phyloP scores from a whole-genome alignment of 768 basidiomycete species.

The Kwoniella dendrophila region DNA sequence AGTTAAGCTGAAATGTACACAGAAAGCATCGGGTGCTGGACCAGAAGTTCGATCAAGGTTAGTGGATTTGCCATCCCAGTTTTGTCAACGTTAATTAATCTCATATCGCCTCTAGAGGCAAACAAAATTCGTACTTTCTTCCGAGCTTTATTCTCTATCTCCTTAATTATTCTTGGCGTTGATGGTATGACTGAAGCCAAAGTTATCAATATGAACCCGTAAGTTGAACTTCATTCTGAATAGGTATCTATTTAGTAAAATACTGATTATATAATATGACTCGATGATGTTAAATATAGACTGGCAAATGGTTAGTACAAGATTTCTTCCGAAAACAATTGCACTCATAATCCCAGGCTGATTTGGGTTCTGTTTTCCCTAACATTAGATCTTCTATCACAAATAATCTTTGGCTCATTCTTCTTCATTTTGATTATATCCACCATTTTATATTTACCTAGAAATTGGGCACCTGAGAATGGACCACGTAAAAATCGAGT shows the following conservation, averaged over 20 bases:
- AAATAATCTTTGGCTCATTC: slow-evolving; percentile 27
- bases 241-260: no score
- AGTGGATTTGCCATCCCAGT: no score
- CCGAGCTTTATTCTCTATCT: slow-evolving; percentile 29
- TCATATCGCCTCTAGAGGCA: slow-evolving; percentile 15
- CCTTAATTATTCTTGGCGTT: slow-evolving; percentile 28
- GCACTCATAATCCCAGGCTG: neutral
- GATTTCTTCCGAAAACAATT: neutral
- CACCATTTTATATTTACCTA: slow-evolving; percentile 37
- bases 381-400: slow-evolving; percentile 29
- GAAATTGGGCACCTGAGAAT: slow-evolving; percentile 19
- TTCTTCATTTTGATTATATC: slow-evolving; percentile 35
- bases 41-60: slow-evolving; percentile 42
- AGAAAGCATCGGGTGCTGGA: slow-evolving; percentile 44
- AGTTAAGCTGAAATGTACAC: neutral
- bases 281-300: neutral
- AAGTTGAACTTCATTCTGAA: slow-evolving; percentile 13
- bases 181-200: slow-evolving; percentile 34
- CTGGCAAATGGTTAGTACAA: slow-evolving; percentile 10
- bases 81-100: slow-evolving; percentile 34
- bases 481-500: slow-evolving; percentile 15
- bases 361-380: neutral
- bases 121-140: slow-evolving; percentile 46
- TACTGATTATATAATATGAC: neutral
- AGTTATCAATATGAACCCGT: slow-evolving; percentile 26